Conservation (phyloP, 2,329 filamentous ascomycete genomes). For the Periconia sp. region DNA sequence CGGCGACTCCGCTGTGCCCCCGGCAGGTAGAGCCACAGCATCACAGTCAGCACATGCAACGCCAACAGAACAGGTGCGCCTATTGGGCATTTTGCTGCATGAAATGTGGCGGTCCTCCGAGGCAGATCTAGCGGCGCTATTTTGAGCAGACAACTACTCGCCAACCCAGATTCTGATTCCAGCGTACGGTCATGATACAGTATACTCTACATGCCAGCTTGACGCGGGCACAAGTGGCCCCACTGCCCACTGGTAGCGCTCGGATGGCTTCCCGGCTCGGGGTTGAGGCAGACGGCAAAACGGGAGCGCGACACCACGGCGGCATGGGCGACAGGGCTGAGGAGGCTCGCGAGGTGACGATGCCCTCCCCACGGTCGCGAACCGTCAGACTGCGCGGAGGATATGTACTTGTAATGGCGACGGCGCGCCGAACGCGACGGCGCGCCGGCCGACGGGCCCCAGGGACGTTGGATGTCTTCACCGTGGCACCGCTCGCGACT, state of each 20-base stretch:
- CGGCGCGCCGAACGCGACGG: too few relatives aligned
- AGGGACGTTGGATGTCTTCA: neutral
- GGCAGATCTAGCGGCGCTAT: slow-evolving; percentile 5
- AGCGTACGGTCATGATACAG: neutral
- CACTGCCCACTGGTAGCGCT: slow-evolving; percentile 9
- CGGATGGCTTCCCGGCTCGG: slow-evolving; percentile 5
- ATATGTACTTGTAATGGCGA: too few relatives aligned
- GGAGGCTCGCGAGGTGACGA: slow-evolving; percentile 5
- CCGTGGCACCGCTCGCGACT: too few relatives aligned
- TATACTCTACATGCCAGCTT: slow-evolving; percentile 4
- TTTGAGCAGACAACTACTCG: slow-evolving; percentile 12
- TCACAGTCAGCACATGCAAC: slow-evolving; percentile 9
- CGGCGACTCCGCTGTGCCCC: too few relatives aligned
- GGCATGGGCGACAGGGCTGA: slow-evolving; percentile 18
- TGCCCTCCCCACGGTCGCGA: too few relatives aligned
- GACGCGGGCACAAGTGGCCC: slow-evolving; percentile 1
- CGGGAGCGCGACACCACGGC: slow-evolving; percentile 11
- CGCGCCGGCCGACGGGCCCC: too few relatives aligned
- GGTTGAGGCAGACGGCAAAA: slow-evolving; percentile 8
- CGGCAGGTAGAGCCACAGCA: slow-evolving; percentile 2
- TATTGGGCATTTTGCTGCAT: slow-evolving; percentile 10
- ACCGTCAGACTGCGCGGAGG: too few relatives aligned
- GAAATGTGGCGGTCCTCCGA: slow-evolving; percentile 8
- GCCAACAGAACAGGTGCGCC: slow-evolving; percentile 1
- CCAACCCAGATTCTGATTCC: slow-evolving; percentile 3